Evolutionary conservation across 2,329 filamentous ascomycete genomes (phyloP).

Genomic region (Annulohypoxylon truncatum): DNA sequence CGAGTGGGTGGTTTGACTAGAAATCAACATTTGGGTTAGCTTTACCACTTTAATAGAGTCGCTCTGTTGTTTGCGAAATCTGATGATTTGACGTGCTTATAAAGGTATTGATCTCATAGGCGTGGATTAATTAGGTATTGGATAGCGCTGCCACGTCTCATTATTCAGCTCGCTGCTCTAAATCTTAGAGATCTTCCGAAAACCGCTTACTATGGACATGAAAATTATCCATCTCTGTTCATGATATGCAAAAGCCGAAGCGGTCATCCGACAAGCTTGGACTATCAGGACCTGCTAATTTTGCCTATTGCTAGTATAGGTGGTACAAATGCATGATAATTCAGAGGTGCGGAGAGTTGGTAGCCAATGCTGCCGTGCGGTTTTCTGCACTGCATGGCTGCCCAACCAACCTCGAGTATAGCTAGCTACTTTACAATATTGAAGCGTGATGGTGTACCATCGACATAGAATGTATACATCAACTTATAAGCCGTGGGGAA

Average conservation of each 20-base stretch:
- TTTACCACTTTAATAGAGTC: too few species aligned
- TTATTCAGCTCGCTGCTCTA: too few species aligned
- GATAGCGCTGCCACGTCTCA: too few species aligned
- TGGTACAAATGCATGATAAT: background rate
- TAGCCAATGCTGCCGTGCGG: background rate
- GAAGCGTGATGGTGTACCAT: background rate
- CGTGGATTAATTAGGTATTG: too few species aligned
- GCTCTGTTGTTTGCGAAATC: too few species aligned
- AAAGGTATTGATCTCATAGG: too few species aligned
- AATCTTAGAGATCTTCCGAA: too few species aligned
- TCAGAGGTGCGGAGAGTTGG: background rate
- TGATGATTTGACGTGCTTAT: too few species aligned
- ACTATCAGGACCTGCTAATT: background rate
- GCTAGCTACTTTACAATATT: background rate
- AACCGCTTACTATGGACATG: too few species aligned
- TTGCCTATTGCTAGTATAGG: background rate
- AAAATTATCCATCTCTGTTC: background rate
- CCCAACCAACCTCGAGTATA: conserved; percentile 1
- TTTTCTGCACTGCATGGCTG: conserved; percentile 8
- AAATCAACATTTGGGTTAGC: too few species aligned
- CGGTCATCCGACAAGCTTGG: background rate
- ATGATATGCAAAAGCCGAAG: background rate
- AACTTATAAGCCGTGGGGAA: background rate
- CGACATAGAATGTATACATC: background rate
- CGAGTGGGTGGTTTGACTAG: too few species aligned